A percentile compares a stretch with the other conserved stretches of the same genome.
These are phyloP conservation scores for Avena eriantha DNA, from an alignment of 176 grass and related monocot genomes.

Conservation along the genomic window DNA sequence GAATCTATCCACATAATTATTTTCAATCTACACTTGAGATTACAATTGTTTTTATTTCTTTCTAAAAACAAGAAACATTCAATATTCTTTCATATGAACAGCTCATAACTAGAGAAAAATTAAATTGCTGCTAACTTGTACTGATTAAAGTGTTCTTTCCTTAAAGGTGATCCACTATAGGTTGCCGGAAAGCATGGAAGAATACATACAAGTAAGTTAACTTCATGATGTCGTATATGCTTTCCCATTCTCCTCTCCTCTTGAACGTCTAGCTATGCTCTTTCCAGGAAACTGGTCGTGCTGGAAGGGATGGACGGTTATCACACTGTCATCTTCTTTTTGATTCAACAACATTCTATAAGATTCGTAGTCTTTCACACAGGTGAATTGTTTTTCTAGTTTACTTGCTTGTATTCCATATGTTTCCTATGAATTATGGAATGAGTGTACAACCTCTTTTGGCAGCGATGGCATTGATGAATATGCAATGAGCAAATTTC, in stretches of 20 bases:
- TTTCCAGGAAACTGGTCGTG: constrained; percentile 94
- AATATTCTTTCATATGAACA: constrained; percentile 29
- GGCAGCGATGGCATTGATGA: constrained; percentile 88
- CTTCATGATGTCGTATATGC: not conserved
- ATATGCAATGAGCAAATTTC: constrained; percentile 88
- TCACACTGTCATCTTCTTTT: constrained; percentile 95
- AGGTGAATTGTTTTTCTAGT: constrained; percentile 51
- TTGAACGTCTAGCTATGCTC: constrained; percentile 39
- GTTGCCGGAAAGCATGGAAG: constrained; percentile 96
- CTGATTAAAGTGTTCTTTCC: constrained; percentile 39
- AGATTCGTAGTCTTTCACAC: constrained; percentile 80
- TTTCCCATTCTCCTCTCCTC: constrained; percentile 29
- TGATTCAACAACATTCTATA: constrained; percentile 82
- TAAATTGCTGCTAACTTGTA: constrained; percentile 41
- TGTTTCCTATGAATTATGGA: constrained; percentile 39
- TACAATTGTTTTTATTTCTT: constrained; percentile 1
- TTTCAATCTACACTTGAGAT: not conserved
- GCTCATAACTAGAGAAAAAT: constrained; percentile 6
- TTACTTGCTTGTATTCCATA: constrained; percentile 23
- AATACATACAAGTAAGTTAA: constrained; percentile 84
- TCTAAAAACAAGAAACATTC: not conserved
- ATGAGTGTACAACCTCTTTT: constrained; percentile 44
- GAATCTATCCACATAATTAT: constrained; percentile 34
- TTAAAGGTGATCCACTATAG: constrained; percentile 96
- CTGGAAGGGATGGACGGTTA: constrained; percentile 84